Evolutionary conservation across 768 basidiomycete species (phyloP), one percentile per base, ranked within the genome.

Genomic region (Leccinum barrowsii): DNA sequence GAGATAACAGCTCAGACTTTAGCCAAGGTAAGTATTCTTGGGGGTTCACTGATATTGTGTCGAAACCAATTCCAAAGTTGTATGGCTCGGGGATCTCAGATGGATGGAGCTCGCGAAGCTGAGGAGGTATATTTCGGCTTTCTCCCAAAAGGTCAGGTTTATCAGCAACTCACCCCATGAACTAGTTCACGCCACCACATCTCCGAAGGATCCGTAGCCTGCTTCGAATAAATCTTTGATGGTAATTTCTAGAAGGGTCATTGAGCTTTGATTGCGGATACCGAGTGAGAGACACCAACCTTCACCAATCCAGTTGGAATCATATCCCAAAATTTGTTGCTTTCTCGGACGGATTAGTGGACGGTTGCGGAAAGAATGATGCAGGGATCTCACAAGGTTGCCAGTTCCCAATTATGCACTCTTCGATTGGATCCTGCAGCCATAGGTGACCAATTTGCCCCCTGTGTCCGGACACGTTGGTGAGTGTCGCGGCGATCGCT

Each of bases 21-120:
- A 87, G 71, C 77, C 82, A 79, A 2, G 73, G 76, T 28, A 82
- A 72, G 68, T 85, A 86, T 30, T 69, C 61, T 15, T 78, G 75
- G 0, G 83, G 82, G 61, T 84, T 77, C 42, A 83, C 68, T 35
- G 80, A 78, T 62, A 79, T 73, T 0, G 82, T 80, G 50, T 73
- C 70, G 64, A 77, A 85, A 13, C 65, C 70, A 37, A 80, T 70
- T 19, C 81, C 84, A 35, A 65, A 60, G 47, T 64, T 62, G 40
- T 67, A 66, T 30, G 70, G 65, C 11, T 70, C 59, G 4, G 78
- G 78, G 22, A 81, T 57, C 21, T 77, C 74, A 4, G 69, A 68
- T 22, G 32, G 64, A 22, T 67, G 60, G 37, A 78, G 68, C 4
- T 69, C 54, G 24, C 65, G 70, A 63, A 77, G 66, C 78, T 79